Evolutionary conservation across 805 yeast species (phyloP).

Genomic region (Barnettozyma vustinii): DNA sequence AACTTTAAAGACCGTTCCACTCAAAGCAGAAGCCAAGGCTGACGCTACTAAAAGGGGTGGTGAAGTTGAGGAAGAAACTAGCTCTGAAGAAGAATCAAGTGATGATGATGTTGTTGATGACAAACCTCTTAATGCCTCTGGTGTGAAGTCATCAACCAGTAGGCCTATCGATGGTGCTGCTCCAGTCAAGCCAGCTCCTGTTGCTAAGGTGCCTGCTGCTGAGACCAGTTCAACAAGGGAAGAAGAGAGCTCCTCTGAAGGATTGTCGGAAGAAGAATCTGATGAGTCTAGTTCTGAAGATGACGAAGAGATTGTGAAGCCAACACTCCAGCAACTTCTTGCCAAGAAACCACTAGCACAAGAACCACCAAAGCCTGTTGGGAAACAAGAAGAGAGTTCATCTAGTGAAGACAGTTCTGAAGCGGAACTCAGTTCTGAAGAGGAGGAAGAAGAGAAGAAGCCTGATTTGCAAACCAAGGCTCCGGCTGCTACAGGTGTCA

Average conservation of each 20-base stretch:
- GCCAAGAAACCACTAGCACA: neutral
- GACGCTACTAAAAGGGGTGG: neutral
- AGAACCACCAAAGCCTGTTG: constrained; percentile 18
- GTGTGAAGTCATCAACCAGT: neutral
- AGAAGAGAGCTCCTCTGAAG: neutral
- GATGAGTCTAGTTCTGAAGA: neutral
- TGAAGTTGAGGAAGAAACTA: neutral
- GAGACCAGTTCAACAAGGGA: neutral
- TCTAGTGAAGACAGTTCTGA: constrained; percentile 1
- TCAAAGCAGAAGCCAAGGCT: neutral
- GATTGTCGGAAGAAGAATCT: neutral
- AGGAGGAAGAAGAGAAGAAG: neutral
- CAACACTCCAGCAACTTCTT: neutral
- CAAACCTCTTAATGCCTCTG: neutral
- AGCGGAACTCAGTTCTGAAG: constrained; percentile 1
- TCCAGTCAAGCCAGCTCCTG: neutral
- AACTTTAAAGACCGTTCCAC: neutral
- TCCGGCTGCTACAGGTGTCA: neutral
- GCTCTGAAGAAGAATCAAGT: neutral
- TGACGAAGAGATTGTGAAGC: neutral
- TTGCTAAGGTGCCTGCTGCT: neutral
- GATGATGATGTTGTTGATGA: neutral
- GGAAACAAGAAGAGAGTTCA: constrained; percentile 9
- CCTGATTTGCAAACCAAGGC: neutral
- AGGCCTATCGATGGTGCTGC: neutral